Evolutionary conservation across 2,329 filamentous ascomycete species (phyloP), one percentile per base, ranked within the genome.

Genomic region (Fusarium papillatum): DNA sequence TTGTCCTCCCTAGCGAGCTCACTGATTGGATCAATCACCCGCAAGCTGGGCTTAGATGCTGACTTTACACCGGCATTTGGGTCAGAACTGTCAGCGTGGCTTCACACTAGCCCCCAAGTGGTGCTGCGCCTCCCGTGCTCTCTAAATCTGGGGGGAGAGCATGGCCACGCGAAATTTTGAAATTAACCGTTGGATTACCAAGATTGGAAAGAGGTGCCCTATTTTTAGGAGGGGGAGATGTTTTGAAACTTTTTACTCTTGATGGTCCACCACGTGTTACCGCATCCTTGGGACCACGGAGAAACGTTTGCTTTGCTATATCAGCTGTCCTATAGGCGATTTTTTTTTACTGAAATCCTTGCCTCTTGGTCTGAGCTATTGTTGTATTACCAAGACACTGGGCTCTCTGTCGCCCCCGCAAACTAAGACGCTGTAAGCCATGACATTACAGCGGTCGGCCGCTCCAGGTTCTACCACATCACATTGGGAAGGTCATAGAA

Each of bases 91-190:
- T 76, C 53, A 77, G 74, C 71, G 26, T 69, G 59, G 71, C 70
- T 31, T 64, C 10, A 50, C 41, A 46, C 65, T 68, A 76, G 74
- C 74, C 69, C 74, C 75, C 62, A 75, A 67, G 29, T 31, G 29
- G 29, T 31, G 29, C 29, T 31, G 31, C 75, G 75, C 75, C 75
- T 17, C 66, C 50, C 50, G 48, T 19, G 14, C 10, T 36, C 50
- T n/a, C 26, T 34, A 34, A 41, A n/a, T 68, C 64, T 61, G 53
- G 64, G 64, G 64, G 36, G 17, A 14, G 31, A 34, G 24, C 38
- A 39, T n/a, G 29, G 19, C 24, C 38, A 29, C n/a, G 64, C 17
- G 61, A 48, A 13, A 36, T 16, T 36, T 71, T 39, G 53, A 11
- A 65, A 55, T 63, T 50, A 70, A 70, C 19, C 74, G 57, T 55